Conservation (phyloP, 768 basidiomycete genomes). For the Omphalotus guepiniiformis region DNA sequence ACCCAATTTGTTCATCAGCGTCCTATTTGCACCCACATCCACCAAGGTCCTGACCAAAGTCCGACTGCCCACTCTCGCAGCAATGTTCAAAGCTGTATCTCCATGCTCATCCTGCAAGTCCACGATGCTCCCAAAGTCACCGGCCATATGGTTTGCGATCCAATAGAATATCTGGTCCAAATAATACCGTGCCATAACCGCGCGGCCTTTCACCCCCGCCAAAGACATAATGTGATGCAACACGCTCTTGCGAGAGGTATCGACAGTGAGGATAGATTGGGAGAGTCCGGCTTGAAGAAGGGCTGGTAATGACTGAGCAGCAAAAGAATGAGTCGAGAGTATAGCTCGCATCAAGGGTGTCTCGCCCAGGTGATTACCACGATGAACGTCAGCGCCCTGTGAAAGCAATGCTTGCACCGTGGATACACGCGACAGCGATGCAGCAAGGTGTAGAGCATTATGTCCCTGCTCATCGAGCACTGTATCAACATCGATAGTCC, state of each 20-base stretch:
- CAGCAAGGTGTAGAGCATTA: constrained; percentile 89
- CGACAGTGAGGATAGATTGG: constrained; percentile 80
- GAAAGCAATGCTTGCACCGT: constrained; percentile 68
- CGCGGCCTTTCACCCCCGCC: constrained; percentile 88
- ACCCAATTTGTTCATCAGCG: constrained; percentile 88
- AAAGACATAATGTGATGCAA: constrained; percentile 89
- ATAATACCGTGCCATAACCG: constrained; percentile 82
- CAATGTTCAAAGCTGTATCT: constrained; percentile 93
- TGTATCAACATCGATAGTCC: constrained; percentile 64
- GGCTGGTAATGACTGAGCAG: constrained; percentile 66
- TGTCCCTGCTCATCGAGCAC: constrained; percentile 94
- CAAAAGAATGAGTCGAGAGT: constrained; percentile 82
- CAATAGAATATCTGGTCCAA: constrained; percentile 85
- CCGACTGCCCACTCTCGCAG: constrained; percentile 88
- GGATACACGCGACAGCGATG: constrained; percentile 71
- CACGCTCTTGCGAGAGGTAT: constrained; percentile 80
- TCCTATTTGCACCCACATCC: constrained; percentile 90
- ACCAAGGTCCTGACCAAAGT: constrained; percentile 81
- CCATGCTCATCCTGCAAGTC: constrained; percentile 94
- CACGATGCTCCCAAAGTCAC: constrained; percentile 74
- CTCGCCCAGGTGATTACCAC: constrained; percentile 92
- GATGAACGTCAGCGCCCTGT: constrained; percentile 80
- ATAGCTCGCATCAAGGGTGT: constrained; percentile 92
- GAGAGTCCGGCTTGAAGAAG: constrained; percentile 58
- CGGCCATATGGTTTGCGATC: constrained; percentile 74